Percentiles rank a stretch among this genome's conserved stretches.
These are phyloP conservation scores for Trametes hirsuta DNA, from an alignment of 1,284 basidiomycete genomes.

Conservation along the genomic window DNA sequence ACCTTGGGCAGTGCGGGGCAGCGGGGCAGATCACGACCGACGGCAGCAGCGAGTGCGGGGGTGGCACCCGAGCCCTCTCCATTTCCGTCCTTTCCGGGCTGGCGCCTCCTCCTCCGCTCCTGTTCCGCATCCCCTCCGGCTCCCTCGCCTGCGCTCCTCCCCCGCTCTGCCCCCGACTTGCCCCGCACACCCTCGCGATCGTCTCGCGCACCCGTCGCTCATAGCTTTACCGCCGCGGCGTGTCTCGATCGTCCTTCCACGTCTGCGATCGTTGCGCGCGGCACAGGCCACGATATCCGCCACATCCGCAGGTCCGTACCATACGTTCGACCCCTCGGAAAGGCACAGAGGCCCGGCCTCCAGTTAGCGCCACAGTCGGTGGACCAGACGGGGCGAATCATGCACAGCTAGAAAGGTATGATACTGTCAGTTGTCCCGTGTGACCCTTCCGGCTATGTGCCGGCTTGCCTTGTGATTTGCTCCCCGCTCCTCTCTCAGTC, in stretches of 20 bases:
- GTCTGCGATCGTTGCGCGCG: background rate
- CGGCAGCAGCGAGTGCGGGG: background rate
- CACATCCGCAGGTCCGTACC: no score
- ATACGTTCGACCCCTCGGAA: no score
- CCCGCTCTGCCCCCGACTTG: conserved; percentile 12
- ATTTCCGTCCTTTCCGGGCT: conserved; percentile 3
- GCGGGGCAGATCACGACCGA: background rate
- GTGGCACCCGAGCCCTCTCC: background rate
- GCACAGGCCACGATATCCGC: no score
- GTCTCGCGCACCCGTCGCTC: no score
- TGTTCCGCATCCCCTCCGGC: conserved; percentile 15
- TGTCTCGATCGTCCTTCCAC: background rate
- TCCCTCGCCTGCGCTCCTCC: background rate
- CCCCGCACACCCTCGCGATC: background rate
- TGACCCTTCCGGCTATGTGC: no score
- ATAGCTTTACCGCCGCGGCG: background rate
- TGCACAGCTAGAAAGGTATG: no score
- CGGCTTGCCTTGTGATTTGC: no score
- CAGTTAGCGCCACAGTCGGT: no score
- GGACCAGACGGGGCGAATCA: no score
- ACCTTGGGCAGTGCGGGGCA: background rate
- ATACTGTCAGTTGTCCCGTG: no score
- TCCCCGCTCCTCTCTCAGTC: no score
- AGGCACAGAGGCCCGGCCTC: no score
- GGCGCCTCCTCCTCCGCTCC: conserved; percentile 7